phyloP scores from a whole-genome alignment of 331 rosid genomes.

The Acacia pycnantha region DNA sequence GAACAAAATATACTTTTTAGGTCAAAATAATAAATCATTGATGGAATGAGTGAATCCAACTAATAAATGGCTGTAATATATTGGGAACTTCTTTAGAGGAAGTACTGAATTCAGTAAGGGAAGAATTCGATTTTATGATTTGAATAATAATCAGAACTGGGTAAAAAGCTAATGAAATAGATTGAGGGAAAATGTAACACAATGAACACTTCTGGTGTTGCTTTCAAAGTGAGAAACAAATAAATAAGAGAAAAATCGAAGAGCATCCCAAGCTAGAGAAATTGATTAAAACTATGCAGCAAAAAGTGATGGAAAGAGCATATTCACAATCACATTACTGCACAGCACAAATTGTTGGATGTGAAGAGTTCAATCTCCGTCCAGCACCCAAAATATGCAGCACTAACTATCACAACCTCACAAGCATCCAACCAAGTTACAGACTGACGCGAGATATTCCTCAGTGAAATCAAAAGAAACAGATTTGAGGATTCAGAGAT shows the following conservation, averaged over 20 bases:
- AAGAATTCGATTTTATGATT: background rate
- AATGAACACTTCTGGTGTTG: background rate
- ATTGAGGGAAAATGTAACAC: background rate
- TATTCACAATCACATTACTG: slow-evolving; percentile 19
- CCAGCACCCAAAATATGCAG: background rate
- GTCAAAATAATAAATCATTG: background rate
- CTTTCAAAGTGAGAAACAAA: background rate
- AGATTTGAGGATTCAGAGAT: slow-evolving; percentile 15
- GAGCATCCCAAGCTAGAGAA: background rate
- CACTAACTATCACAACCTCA: background rate
- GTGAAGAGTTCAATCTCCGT: slow-evolving; percentile 7
- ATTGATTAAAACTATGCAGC: background rate
- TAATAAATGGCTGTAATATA: background rate
- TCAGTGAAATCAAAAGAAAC: slow-evolving; percentile 11
- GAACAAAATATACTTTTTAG: background rate
- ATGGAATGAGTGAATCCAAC: background rate
- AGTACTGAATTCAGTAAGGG: background rate
- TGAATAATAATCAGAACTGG: background rate
- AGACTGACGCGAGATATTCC: slow-evolving; percentile 8
- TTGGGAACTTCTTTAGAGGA: background rate
- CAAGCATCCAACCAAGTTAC: slow-evolving; percentile 8
- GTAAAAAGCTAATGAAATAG: background rate
- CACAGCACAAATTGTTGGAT: slow-evolving; percentile 16
- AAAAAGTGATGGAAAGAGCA: slow-evolving; percentile 15
- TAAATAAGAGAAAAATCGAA: background rate